Evolutionary conservation across 2,329 filamentous ascomycete species (phyloP), one percentile per base, ranked within the genome.

Genomic region (Taxawa tesnikishii): DNA sequence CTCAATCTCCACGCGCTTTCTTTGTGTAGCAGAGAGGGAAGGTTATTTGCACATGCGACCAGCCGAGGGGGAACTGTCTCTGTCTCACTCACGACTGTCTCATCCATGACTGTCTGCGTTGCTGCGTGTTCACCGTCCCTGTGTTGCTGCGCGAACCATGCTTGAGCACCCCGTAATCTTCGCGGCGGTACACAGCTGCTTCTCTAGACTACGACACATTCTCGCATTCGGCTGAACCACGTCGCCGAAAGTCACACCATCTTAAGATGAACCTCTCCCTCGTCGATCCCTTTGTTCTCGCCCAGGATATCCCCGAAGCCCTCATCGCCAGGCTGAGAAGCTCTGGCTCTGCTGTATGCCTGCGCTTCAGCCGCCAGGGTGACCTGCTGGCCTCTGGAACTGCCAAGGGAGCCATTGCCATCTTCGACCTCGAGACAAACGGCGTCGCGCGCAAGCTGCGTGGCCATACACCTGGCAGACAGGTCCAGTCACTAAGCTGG

Each of bases 391-490:
- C 90, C 27, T 93, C 87, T 17, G 90, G 90, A 42, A 79, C 90
- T 51, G 65, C 73, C 40, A 90, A 98, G 60, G 90, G 90, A 44
- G 90, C 84, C 4, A 81, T 98, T 25, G 83, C 93, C 34, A 81
- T 98, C 28, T 98, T 93, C 70, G 90, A 98, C 53, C 75, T 96
- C 30, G 92, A 98, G 59, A 98, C 92, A 7, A 93, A 92, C 68
- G 88, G 90, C 23, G 83, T 96, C 4, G 90, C 90, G 37, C 79
- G 85, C 51, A 98, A 96, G 60, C 66, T 98, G 41, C 76, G 84
- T 43, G 90, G 88, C 9, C 90, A 98, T 59, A 93, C 83, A 31
- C 39, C 46, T 8, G 51, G 51, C 15, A 79, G 83, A 51, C 88
- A 90, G 53, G 87, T 98, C 36, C 88, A 93, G 46, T 94, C 83